Percentiles rank a stretch among this genome's conserved stretches.
Conservation (phyloP, 352 stramenopile species). For the Globisporangium iwayamae region DNA sequence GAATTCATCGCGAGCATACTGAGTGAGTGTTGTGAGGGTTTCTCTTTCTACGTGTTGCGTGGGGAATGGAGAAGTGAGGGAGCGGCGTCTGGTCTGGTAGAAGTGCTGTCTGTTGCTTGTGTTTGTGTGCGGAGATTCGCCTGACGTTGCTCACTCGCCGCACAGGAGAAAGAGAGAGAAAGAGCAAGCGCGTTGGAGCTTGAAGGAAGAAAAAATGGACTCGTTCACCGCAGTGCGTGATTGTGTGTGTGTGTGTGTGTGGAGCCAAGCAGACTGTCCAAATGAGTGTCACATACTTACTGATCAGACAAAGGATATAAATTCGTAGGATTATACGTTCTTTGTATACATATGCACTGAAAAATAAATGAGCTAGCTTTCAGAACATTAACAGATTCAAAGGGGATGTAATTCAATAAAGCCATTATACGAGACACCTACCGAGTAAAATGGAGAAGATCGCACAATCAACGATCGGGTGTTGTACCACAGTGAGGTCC, state of each 20-base stretch:
- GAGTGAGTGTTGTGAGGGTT: not conserved
- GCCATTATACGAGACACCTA: not conserved
- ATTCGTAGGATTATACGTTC: not conserved
- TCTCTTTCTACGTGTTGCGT: not conserved
- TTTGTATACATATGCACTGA: not conserved
- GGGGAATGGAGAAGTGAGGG: constrained; percentile 2
- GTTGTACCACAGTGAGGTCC: not conserved
- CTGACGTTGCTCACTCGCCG: not conserved
- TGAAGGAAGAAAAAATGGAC: not conserved
- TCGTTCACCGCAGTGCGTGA: not conserved
- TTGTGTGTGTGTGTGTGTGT: not conserved
- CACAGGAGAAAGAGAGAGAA: not conserved
- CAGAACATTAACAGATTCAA: not conserved
- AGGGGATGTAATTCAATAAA: not conserved
- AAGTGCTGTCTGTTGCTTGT: not conserved
- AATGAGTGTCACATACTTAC: not conserved
- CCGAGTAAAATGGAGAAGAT: not conserved
- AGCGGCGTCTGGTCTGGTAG: no score
- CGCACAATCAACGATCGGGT: not conserved
- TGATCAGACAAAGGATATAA: not conserved
- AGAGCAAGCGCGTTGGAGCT: not conserved
- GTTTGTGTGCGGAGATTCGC: not conserved
- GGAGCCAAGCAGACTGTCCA: not conserved
- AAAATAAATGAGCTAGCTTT: not conserved
- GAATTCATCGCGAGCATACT: constrained; percentile 3